Base-by-base conservation (phyloP, 495 filamentous ascomycete genomes). In the Neurospora africana region DNA sequence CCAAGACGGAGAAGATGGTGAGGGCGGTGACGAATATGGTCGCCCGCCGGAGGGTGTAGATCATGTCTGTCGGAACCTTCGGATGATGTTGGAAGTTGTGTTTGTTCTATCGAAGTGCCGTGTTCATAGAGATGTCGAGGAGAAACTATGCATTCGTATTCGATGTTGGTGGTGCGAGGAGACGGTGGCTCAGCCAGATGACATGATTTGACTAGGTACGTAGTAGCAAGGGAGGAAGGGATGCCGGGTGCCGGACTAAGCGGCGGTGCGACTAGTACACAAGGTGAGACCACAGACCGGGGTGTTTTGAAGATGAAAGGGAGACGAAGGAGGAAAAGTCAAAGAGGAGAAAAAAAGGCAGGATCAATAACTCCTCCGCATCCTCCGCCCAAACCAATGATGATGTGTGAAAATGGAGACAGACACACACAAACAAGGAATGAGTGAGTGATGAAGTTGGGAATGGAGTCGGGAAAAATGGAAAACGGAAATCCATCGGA, bases 41-140 rank as follows among this genome's bases (percentile, higher is more conserved):
- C 68, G 79, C 69, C 40, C 81, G 80, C 19, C 79, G 82, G 38
- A 84, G 61, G 73, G 78, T 74, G 75, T 79, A 82, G 67, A 83
- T 80, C 72, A 76, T 74, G n/a, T 65, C 53, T 65, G 27, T 69
- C 39, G 30, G 58, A 68, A 13, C 69, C 41, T 68, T 37, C 30
- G 47, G 39, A 27, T 27, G 23, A 36, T 27, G 10, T 38, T 13
- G 10, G 13, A 19, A 37, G 17, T 13, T 47, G 30, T 43, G 53
- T 74, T 15, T 58, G 21, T 65, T 65, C 53, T 65, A 65, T 65
- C 21, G 5, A 61, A 30, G 53, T 61, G 53, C 1, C 23, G 53
- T 61, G 13, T 61, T 61, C 53, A 61, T 30, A 65, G 53, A 65
- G 53, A 65, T 71, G 36, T 19, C 7, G 67, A 39, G 33, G 67